phyloP scores from a whole-genome alignment of 352 stramenopile species.

The Globisporangium nagaii region DNA sequence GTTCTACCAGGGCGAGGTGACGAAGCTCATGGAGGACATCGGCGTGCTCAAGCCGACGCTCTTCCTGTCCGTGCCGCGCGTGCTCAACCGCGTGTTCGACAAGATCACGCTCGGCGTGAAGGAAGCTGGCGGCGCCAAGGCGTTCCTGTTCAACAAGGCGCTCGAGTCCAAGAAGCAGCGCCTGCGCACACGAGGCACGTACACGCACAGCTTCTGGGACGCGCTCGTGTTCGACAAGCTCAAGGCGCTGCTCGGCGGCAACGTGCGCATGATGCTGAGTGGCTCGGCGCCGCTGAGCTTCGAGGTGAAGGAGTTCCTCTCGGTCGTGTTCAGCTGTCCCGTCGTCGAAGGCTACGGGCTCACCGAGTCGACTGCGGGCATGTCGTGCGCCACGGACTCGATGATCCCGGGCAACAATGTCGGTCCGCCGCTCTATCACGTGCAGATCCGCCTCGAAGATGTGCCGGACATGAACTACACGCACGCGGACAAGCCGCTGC shows the following conservation, averaged over 20 bases:
- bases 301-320: constrained; percentile 93
- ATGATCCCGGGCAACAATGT: constrained; percentile 82
- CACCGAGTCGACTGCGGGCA: constrained; percentile 73
- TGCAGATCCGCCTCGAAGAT: constrained; percentile 91
- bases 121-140: constrained; percentile 82
- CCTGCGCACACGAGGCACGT: constrained; percentile 14
- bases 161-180: constrained; percentile 67
- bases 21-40: constrained; percentile 90
- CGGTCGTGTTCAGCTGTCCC: constrained; percentile 87
- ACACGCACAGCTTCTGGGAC: constrained; percentile 88
- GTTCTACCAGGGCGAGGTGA: constrained; percentile 89
- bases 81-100: constrained; percentile 95
- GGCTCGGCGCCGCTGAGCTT: constrained; percentile 90
- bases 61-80: constrained; percentile 89
- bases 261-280: constrained; percentile 88
- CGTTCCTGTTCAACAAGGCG: constrained; percentile 86
- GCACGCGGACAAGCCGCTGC: constrained; percentile 32
- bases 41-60: constrained; percentile 86
- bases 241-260: constrained; percentile 86
- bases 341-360: constrained; percentile 95
- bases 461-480: constrained; percentile 97
- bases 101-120: constrained; percentile 78
- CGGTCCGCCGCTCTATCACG: constrained; percentile 74
- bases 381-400: constrained; percentile 26
- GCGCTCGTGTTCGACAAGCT: constrained; percentile 94